A percentile compares a stretch with the other conserved stretches of the same genome.
phyloP scores from a whole-genome alignment of 441 rosid genomes.

The Omphalea diandra region DNA sequence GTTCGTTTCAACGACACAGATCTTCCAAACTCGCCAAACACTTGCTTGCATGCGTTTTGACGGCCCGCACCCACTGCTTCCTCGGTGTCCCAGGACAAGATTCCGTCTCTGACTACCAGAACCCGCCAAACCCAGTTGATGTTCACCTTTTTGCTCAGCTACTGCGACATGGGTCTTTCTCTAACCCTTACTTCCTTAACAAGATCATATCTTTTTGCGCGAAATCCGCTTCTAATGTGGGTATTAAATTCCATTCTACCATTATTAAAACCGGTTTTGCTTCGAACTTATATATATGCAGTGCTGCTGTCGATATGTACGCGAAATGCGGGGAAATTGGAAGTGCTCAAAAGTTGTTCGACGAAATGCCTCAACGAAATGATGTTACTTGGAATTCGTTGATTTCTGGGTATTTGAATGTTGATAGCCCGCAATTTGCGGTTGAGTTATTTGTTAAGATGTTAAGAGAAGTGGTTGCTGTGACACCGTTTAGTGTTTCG shows the following conservation, averaged over 20 bases:
- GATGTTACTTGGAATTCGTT: constrained; percentile 66
- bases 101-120: background rate
- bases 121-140: background rate
- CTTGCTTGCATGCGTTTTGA: constrained; percentile 13
- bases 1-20: too few relatives aligned
- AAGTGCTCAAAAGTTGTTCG: constrained; percentile 39
- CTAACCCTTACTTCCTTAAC: constrained; percentile 27
- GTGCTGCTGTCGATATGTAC: constrained; percentile 34
- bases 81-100: too few relatives aligned
- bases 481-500: constrained; percentile 23
- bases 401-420: constrained; percentile 41
- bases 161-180: constrained; percentile 20
- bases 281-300: constrained; percentile 32
- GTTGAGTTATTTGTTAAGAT: constrained; percentile 39
- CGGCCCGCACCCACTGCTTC: background rate
- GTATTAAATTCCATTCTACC: constrained; percentile 30
- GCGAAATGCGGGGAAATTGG: constrained; percentile 20
- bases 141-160: constrained; percentile 18
- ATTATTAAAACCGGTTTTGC: constrained; percentile 29
- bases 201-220: constrained; percentile 29
- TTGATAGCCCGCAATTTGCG: constrained; percentile 34
- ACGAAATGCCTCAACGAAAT: constrained; percentile 46
- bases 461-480: constrained; percentile 16
- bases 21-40: constrained; percentile 1
- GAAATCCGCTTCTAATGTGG: constrained; percentile 20